Conservation (phyloP, 164 flowering plant genomes). For the Euptelea pleiosperma region DNA sequence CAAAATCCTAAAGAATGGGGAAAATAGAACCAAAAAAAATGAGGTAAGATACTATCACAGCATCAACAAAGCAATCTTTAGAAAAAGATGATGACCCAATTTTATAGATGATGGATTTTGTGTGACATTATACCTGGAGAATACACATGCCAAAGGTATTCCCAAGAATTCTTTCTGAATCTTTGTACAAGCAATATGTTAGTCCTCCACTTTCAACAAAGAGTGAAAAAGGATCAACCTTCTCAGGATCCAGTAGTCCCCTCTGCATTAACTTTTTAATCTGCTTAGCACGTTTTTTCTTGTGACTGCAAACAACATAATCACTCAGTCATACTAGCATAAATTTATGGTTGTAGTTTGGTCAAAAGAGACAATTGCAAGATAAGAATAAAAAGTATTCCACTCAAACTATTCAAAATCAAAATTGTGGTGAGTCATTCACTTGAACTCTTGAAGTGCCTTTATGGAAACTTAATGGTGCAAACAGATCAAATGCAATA, state of each 20-base stretch:
- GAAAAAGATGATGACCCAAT: not conserved
- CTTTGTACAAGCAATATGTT: conserved; percentile 82
- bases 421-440: no score
- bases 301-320: conserved; percentile 54
- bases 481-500: no score
- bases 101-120: not conserved
- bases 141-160: conserved; percentile 96
- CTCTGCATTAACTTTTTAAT: conserved; percentile 60
- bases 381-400: not conserved
- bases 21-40: not conserved
- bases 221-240: conserved; percentile 73
- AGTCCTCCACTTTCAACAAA: conserved; percentile 73
- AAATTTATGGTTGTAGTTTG: no score
- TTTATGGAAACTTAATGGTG: no score
- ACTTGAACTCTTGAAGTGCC: no score
- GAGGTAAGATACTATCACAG: not conserved
- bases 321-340: not conserved
- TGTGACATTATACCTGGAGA: conserved; percentile 58
- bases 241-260: conserved; percentile 78
- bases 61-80: not conserved
- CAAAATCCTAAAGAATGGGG: conserved; percentile 66
- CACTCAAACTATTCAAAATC: not conserved
- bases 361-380: not conserved
- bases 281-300: conserved; percentile 80
- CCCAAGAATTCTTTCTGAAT: conserved; percentile 91